Evolutionary conservation across 208 protist genomes (phyloP), one percentile per base, ranked within the genome.

Genomic region (Leptomonas pyrrhocoris): DNA sequence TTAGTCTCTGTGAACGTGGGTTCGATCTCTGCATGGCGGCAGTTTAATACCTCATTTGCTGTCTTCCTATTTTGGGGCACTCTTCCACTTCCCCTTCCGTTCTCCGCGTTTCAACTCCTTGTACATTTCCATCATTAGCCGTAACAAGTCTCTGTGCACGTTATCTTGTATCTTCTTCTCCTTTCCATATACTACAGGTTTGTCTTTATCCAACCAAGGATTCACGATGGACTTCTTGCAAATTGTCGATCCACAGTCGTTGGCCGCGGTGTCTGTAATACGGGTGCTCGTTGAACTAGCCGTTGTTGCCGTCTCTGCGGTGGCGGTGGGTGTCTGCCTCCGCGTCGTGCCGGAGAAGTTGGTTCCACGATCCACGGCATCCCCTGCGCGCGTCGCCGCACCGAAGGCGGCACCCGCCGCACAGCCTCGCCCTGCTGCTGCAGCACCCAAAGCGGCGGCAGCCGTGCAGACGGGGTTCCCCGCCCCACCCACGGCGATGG

Each of bases 171-270:
- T 42, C 21, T 34, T 38, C 34, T 42, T 27, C 5, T 30, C 30
- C 7, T 7, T 21, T 30, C 6, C 30, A 40, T 40, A 58, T 42
- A n/a, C n/a, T n/a, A n/a, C n/a, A n/a, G n/a, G n/a, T n/a, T n/a
- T n/a, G n/a, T n/a, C n/a, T n/a, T n/a, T n/a, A n/a, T n/a, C n/a
- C n/a, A n/a, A 21, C 31, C 16, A 58, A 40, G 16, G 12, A 42
- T 28, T 25, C 16, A 50, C 6, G 27, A 69, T 69, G 79, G 74
- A 84, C 21, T 84, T 84, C 64, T 66, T 80, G 21, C 79, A 80
- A 18, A 36, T 78, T 31, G 58, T 80, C 45, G 65, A 80, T 25
- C 48, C 62, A 2, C 12, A n/a, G 13, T 68, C 63, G 12, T 59
- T 80, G 18, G 53, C 55, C 0, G 42, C 64, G 19, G 18, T 23